phyloP scores from a whole-genome alignment of 495 filamentous ascomycete genomes.

The Aspergillus ellipticus region DNA sequence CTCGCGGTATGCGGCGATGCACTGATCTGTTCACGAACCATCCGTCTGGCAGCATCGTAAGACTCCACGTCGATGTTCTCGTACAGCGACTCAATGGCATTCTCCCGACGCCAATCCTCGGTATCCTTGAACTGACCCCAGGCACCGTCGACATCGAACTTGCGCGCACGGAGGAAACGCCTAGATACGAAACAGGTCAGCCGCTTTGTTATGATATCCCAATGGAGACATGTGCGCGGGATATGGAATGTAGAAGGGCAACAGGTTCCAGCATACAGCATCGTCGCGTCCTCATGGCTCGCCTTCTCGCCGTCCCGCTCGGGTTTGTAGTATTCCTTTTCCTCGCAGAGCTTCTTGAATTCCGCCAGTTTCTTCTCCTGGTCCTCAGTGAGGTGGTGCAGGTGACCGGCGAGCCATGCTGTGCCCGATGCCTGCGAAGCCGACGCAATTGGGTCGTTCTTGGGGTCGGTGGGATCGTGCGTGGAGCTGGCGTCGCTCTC shows the following conservation, averaged over 20 bases:
- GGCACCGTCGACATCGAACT: conserved; percentile 68
- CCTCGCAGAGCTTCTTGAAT: conserved; percentile 64
- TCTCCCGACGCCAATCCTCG: conserved; percentile 79
- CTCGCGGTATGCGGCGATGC: background rate
- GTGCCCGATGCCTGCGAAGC: conserved; percentile 39
- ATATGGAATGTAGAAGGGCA: conserved; percentile 4
- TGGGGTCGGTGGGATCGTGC: conserved; percentile 18
- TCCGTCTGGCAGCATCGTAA: conserved; percentile 70
- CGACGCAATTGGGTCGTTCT: conserved; percentile 41
- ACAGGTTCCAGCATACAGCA: conserved; percentile 75
- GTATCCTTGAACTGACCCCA: conserved; percentile 84
- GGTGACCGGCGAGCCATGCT: conserved; percentile 57
- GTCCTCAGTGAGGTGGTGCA: conserved; percentile 65
- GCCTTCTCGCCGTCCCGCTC: conserved; percentile 38
- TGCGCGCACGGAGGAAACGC: conserved; percentile 75
- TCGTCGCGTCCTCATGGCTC: conserved; percentile 75
- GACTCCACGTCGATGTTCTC: conserved; percentile 76
- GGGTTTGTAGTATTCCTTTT: conserved; percentile 63
- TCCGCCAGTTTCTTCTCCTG: conserved; percentile 61
- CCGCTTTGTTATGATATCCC: background rate
- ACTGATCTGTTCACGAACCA: conserved; percentile 51
- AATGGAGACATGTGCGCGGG: conserved; percentile 1
- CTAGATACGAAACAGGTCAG: conserved; percentile 35
- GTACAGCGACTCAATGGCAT: conserved; percentile 69
- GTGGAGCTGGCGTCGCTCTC: conserved; percentile 20